Evolutionary conservation across 2,329 filamentous ascomycete species (phyloP).

Genomic region (Alternaria viburni): DNA sequence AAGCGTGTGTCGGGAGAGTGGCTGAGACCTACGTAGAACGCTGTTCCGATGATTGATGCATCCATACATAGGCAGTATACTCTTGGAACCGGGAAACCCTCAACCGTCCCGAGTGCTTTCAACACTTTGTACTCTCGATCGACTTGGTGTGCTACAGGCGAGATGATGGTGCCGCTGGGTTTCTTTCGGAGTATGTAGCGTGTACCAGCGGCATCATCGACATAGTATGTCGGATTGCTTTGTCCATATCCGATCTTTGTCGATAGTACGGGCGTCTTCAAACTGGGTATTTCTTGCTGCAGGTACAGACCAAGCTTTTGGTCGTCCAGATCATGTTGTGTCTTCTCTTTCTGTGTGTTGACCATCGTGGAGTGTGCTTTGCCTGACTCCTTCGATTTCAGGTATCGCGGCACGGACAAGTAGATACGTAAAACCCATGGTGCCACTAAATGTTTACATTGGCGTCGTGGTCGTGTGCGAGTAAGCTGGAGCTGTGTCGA

Average conservation of each 20-base stretch:
- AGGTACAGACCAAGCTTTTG: conserved; percentile 38
- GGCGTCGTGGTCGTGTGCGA: not conserved
- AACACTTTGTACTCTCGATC: conserved; percentile 93
- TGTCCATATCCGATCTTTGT: conserved; percentile 91
- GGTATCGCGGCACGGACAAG: not conserved
- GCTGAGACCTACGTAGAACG: conserved; percentile 69
- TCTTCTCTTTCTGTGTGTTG: conserved; percentile 18
- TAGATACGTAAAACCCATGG: not conserved
- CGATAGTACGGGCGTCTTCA: conserved; percentile 35
- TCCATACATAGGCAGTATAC: conserved; percentile 88
- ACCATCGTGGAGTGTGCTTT: conserved; percentile 11
- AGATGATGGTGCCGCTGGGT: conserved; percentile 87
- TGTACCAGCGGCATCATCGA: conserved; percentile 69
- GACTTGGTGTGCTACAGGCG: conserved; percentile 91
- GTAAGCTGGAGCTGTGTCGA: conserved; percentile 23
- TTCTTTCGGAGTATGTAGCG: conserved; percentile 94
- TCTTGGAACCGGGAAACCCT: conserved; percentile 85
- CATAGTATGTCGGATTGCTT: conserved; percentile 93
- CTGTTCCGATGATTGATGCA: conserved; percentile 75
- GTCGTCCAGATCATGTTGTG: conserved; percentile 40
- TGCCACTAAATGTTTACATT: not conserved
- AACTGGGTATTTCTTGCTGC: conserved; percentile 28
- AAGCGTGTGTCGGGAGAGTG: not conserved
- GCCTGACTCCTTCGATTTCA: not conserved
- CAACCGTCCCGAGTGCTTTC: conserved; percentile 72